A percentile compares a stretch with the other conserved stretches of the same genome.
Evolutionary conservation across 75 land plant genomes (phyloP).

Genomic region (Adiantum capillusveneris): DNA sequence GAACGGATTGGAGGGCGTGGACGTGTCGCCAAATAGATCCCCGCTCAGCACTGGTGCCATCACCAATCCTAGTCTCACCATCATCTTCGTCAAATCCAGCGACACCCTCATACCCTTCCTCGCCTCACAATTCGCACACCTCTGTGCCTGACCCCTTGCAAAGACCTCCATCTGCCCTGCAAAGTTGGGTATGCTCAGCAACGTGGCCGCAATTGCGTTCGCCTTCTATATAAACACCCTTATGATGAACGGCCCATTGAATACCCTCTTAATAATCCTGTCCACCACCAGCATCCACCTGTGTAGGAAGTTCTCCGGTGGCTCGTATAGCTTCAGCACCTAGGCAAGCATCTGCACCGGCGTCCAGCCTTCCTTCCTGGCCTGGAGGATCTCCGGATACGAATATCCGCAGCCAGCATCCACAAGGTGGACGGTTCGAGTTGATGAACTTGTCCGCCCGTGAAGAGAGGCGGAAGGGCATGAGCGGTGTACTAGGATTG

Average conservation of each 20-base stretch:
- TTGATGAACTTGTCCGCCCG: background rate
- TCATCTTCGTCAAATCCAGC: no score
- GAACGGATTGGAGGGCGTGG: no score
- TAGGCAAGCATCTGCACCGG: background rate
- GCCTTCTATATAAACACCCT: background rate
- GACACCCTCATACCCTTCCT: background rate
- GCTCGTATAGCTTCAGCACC: background rate
- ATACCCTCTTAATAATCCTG: background rate
- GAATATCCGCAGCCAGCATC: background rate
- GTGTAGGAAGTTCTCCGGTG: background rate
- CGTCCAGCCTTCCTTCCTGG: background rate
- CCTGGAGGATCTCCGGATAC: conserved; percentile 1
- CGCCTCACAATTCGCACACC: conserved; percentile 1
- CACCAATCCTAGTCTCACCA: background rate
- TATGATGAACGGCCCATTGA: background rate
- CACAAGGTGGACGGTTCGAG: background rate
- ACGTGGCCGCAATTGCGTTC: background rate
- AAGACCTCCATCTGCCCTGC: background rate
- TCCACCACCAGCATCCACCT: no score
- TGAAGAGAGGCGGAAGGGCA: background rate
- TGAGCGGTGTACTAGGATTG: background rate
- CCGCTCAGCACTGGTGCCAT: no score
- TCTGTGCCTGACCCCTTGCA: background rate
- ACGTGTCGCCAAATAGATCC: no score
- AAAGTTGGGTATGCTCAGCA: no score